A percentile compares a stretch with the other conserved stretches of the same genome.
Conservation (phyloP, 148 eudicot genomes). For the Nyssa sinensis region DNA sequence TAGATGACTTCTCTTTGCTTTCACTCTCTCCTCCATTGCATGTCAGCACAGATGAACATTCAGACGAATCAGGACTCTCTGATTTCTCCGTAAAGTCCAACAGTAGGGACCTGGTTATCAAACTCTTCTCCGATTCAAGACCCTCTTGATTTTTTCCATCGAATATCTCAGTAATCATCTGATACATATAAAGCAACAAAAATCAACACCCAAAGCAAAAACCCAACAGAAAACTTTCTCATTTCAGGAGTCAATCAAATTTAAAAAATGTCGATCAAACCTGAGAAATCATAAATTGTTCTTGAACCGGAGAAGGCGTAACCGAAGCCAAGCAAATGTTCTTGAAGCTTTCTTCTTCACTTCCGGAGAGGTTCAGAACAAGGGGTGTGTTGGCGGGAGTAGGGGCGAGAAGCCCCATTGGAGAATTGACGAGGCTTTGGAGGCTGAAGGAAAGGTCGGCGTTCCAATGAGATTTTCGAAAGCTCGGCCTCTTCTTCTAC, state of each 20-base stretch:
- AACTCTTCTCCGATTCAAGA: conserved; percentile 40
- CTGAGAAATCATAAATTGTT: conserved; percentile 51
- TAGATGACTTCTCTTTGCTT: conserved; percentile 2
- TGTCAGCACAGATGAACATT: conserved; percentile 49
- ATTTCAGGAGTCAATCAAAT: conserved; percentile 82
- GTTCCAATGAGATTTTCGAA: conserved; percentile 42
- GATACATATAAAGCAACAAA: neutral
- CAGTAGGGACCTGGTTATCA: conserved; percentile 64
- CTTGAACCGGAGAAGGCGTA: conserved; percentile 46
- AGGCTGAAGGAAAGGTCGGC: conserved; percentile 29
- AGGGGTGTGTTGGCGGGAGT: conserved; percentile 87
- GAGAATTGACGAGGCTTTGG: conserved; percentile 43
- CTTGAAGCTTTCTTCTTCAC: conserved; percentile 19
- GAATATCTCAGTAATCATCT: conserved; percentile 36
- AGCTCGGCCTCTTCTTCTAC: conserved; percentile 83
- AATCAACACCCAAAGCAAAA: neutral
- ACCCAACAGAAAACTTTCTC: neutral
- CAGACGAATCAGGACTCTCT: conserved; percentile 40
- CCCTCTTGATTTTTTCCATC: conserved; percentile 29
- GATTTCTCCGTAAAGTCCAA: conserved; percentile 73
- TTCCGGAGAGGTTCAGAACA: conserved; percentile 28
- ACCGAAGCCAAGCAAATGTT: conserved; percentile 32
- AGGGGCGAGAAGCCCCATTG: conserved; percentile 63
- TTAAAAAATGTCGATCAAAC: conserved; percentile 19
- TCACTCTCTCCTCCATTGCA: conserved; percentile 17